Evolutionary conservation across 2,329 filamentous ascomycete species (phyloP).

Genomic region (Aspergillus aculeatinus): DNA sequence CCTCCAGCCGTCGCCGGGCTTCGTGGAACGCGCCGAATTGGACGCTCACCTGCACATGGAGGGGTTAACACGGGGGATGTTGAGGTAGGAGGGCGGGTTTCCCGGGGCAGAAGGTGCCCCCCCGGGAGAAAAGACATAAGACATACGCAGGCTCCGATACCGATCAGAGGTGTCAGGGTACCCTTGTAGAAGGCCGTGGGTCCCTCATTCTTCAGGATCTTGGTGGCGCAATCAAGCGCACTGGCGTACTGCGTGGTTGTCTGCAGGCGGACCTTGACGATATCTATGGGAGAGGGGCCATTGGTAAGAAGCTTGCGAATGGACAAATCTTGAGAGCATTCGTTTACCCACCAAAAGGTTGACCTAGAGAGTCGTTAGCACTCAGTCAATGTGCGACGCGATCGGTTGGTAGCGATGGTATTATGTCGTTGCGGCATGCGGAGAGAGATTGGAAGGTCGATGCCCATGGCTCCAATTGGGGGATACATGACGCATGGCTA

Average conservation of each 20-base stretch:
- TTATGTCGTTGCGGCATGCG: not conserved
- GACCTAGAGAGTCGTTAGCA: constrained; percentile 49
- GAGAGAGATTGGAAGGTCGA: not conserved
- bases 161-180: constrained; percentile 88
- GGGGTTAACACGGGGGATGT: not conserved
- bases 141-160: constrained; percentile 88
- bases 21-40: constrained; percentile 98
- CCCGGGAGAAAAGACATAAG: not conserved
- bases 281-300: constrained; percentile 58
- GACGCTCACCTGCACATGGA: constrained; percentile 64
- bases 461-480: not conserved
- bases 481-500: not conserved
- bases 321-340: not conserved
- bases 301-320: constrained; percentile 4
- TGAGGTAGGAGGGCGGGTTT: not conserved
- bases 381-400: constrained; percentile 2
- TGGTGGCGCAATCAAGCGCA: constrained; percentile 74
- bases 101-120: not conserved
- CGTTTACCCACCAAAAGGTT: constrained; percentile 60
- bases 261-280: constrained; percentile 95
- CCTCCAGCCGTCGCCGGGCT: constrained; percentile 81
- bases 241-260: constrained; percentile 78
- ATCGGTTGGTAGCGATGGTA: not conserved
- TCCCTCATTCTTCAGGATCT: constrained; percentile 86
- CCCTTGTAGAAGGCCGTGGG: constrained; percentile 96